Evolutionary conservation across 1,284 basidiomycete genomes (phyloP).

Genomic region (Malassezia vespertilionis): DNA sequence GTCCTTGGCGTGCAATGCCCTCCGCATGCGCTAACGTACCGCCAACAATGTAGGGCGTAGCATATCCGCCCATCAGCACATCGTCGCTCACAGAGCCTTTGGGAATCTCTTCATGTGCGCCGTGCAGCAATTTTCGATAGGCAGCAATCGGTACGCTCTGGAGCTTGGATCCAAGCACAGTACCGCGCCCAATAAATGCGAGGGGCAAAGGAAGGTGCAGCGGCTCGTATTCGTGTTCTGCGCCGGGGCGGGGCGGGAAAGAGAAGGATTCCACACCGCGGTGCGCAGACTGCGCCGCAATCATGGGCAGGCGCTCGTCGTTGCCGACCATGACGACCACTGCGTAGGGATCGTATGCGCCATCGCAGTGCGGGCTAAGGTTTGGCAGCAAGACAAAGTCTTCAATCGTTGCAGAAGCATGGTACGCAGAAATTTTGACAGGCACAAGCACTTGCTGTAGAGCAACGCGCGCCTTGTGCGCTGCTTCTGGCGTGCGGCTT

Average conservation of each 20-base stretch:
- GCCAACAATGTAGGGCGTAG: constrained; percentile 5
- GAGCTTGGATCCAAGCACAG: constrained; percentile 28
- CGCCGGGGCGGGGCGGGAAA: constrained; percentile 26
- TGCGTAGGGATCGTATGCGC: constrained; percentile 60
- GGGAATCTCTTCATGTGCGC: not conserved
- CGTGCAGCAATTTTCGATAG: constrained; percentile 29
- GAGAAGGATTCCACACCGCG: constrained; percentile 33
- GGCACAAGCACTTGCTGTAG: constrained; percentile 47
- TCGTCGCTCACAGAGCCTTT: constrained; percentile 1
- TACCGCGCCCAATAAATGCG: constrained; percentile 27
- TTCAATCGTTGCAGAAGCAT: constrained; percentile 48
- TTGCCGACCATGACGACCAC: constrained; percentile 52
- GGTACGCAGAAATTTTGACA: constrained; percentile 57
- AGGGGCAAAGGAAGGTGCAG: constrained; percentile 35
- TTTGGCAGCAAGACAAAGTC: constrained; percentile 69
- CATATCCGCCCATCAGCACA: constrained; percentile 12
- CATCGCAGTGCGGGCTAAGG: constrained; percentile 61
- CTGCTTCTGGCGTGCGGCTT: constrained; percentile 39
- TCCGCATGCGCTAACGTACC: constrained; percentile 7
- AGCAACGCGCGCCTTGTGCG: constrained; percentile 47
- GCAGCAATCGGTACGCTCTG: constrained; percentile 22
- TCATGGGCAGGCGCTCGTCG: constrained; percentile 28
- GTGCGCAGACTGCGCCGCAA: constrained; percentile 35
- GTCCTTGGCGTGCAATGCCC: constrained; percentile 9
- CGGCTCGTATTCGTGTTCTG: constrained; percentile 8